A percentile compares a stretch with the other conserved stretches of the same genome.
Evolutionary conservation across 257 asterid species (phyloP).

Genomic region (Petrea volubilis): DNA sequence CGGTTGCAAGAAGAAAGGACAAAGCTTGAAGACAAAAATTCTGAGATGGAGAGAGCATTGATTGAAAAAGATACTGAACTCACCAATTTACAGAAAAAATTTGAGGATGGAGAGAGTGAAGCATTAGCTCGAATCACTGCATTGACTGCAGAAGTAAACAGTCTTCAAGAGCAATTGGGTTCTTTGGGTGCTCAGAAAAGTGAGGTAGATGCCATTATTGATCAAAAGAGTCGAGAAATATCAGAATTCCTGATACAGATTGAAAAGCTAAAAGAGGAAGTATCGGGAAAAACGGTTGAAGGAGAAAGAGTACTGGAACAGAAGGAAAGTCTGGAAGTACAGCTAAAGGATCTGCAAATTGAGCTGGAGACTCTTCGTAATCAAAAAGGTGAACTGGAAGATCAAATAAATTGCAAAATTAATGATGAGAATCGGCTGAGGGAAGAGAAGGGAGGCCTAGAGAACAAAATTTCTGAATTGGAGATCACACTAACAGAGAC

Average conservation of each 20-base stretch:
- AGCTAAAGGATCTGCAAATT: constrained; percentile 35
- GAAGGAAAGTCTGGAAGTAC: constrained; percentile 35
- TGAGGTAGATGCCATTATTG: constrained; percentile 43
- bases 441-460: constrained; percentile 54
- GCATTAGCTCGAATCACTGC: constrained; percentile 32
- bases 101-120: constrained; percentile 50
- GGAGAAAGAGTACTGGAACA: constrained; percentile 39
- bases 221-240: constrained; percentile 43
- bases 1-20: constrained; percentile 35
- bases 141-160: constrained; percentile 34
- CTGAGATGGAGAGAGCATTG: constrained; percentile 45
- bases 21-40: constrained; percentile 24
- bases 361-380: constrained; percentile 39
- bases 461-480: constrained; percentile 39
- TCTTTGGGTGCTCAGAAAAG: constrained; percentile 46
- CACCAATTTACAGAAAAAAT: constrained; percentile 33
- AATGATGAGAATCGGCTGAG: constrained; percentile 38
- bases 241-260: constrained; percentile 44
- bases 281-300: constrained; percentile 36
- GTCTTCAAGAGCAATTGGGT: constrained; percentile 43
- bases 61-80: constrained; percentile 49
- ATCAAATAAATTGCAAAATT: constrained; percentile 25
- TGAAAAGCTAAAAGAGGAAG: constrained; percentile 50
- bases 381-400: constrained; percentile 42
- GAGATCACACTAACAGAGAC: constrained; percentile 44